These are phyloP conservation scores for Syzygium jambos DNA, from an alignment of 345 rosid genomes.

Conservation along the genomic window DNA sequence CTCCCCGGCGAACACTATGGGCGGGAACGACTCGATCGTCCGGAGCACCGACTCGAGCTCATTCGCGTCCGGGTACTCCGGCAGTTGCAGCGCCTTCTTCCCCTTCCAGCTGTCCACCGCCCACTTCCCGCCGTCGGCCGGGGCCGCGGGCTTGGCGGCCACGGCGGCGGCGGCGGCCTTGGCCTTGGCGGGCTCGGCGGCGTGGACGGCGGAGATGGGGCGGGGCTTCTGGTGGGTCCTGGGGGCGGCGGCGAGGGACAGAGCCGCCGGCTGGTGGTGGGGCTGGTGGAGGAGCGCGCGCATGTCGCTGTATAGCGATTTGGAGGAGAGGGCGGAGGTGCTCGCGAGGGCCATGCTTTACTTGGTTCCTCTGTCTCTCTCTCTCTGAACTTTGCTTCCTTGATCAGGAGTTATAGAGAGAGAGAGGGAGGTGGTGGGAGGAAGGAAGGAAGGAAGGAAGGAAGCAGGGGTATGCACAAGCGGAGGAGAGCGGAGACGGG, in stretches of 20 bases:
- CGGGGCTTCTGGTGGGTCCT: not conserved
- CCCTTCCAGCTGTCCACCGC: constrained; percentile 12
- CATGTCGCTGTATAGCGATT: constrained; percentile 28
- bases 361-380: not conserved
- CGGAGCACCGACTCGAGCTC: constrained; percentile 11
- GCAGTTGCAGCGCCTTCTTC: constrained; percentile 16
- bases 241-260: not conserved
- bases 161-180: not conserved
- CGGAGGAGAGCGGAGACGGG: not conserved
- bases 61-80: constrained; percentile 13
- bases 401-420: not conserved
- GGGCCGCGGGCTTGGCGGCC: not conserved
- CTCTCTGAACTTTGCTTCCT: not conserved
- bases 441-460: not conserved
- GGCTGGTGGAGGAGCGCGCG: constrained; percentile 9
- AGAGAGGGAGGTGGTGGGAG: not conserved
- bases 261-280: constrained; percentile 4
- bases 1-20: constrained; percentile 23
- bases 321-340: constrained; percentile 33
- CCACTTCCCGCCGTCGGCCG: constrained; percentile 2
- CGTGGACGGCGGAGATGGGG: constrained; percentile 13
- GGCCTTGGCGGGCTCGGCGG: constrained; percentile 13
- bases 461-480: not conserved
- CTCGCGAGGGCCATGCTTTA: constrained; percentile 48
- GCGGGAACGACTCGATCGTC: constrained; percentile 20